phyloP scores from a whole-genome alignment of 1,284 basidiomycete species.

The Cryptococcus amylolentus region DNA sequence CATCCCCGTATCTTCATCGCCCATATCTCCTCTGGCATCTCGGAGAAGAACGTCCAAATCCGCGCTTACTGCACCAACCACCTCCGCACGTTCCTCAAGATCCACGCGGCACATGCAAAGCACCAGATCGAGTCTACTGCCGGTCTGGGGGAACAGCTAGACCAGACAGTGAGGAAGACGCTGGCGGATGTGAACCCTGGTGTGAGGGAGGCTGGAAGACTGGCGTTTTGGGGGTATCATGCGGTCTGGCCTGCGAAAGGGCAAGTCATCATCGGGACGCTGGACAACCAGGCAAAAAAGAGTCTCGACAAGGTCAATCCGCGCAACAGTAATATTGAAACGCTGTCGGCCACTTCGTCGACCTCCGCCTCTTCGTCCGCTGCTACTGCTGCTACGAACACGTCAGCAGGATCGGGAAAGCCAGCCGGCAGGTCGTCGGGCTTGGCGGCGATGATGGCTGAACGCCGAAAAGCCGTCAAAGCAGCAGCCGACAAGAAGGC shows the following conservation, averaged over 20 bases:
- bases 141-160: conserved; percentile 65
- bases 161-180: conserved; percentile 67
- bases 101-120: conserved; percentile 64
- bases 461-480: conserved; percentile 33
- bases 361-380: conserved; percentile 5
- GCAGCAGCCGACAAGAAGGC: conserved; percentile 25
- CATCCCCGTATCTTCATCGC: conserved; percentile 69
- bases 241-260: conserved; percentile 70
- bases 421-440: conserved; percentile 12
- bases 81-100: conserved; percentile 67
- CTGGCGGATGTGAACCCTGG: conserved; percentile 74
- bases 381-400: neutral
- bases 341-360: neutral
- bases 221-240: conserved; percentile 77
- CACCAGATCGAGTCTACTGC: conserved; percentile 59
- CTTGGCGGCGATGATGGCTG: conserved; percentile 34
- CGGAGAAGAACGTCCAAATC: conserved; percentile 80
- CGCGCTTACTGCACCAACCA: conserved; percentile 67
- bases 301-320: conserved; percentile 82
- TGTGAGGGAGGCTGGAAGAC: conserved; percentile 71
- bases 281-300: conserved; percentile 71
- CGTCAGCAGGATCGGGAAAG: conserved; percentile 5
- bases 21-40: conserved; percentile 67
- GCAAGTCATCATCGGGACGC: conserved; percentile 59
- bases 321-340: neutral